Percentiles rank a stretch among this genome's conserved stretches.
These are phyloP conservation scores for Penicillium soppii DNA, from an alignment of 495 filamentous ascomycete genomes.

Conservation along the genomic window DNA sequence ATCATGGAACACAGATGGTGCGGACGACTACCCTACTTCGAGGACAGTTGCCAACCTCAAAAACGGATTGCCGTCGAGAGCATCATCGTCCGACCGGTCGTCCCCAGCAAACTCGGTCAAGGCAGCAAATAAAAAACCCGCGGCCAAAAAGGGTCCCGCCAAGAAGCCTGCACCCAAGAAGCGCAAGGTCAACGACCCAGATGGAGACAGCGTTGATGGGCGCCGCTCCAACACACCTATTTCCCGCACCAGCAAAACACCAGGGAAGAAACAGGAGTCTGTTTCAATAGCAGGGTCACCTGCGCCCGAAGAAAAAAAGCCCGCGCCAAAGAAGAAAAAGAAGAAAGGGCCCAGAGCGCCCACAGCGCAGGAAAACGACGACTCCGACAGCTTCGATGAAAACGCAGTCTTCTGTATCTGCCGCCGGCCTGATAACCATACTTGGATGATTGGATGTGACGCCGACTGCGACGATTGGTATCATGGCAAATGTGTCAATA, in stretches of 20 bases:
- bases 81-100: slow-evolving; percentile 29
- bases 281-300: slow-evolving; percentile 39
- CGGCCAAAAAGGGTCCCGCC: slow-evolving; percentile 55
- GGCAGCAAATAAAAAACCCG: slow-evolving; percentile 36
- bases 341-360: slow-evolving; percentile 9
- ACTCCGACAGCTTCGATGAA: slow-evolving; percentile 45
- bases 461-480: slow-evolving; percentile 75
- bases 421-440: slow-evolving; percentile 67
- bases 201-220: slow-evolving; percentile 45
- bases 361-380: slow-evolving; percentile 35
- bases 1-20: slow-evolving; percentile 29
- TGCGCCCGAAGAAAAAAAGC: too few species aligned
- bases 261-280: slow-evolving; percentile 44
- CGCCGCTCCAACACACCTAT: slow-evolving; percentile 46
- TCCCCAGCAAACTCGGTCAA: slow-evolving; percentile 36
- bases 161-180: slow-evolving; percentile 59
- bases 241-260: slow-evolving; percentile 50
- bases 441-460: slow-evolving; percentile 76
- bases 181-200: slow-evolving; percentile 50
- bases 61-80: slow-evolving; percentile 22
- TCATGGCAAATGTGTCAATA: slow-evolving; percentile 66
- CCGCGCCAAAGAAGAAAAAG: slow-evolving; percentile 32
- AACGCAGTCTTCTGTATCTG: slow-evolving; percentile 67
- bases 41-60: slow-evolving; percentile 43
- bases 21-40: slow-evolving; percentile 38